Evolutionary conservation across 2,329 filamentous ascomycete genomes (phyloP).

Genomic region (Lachnellula suecica): DNA sequence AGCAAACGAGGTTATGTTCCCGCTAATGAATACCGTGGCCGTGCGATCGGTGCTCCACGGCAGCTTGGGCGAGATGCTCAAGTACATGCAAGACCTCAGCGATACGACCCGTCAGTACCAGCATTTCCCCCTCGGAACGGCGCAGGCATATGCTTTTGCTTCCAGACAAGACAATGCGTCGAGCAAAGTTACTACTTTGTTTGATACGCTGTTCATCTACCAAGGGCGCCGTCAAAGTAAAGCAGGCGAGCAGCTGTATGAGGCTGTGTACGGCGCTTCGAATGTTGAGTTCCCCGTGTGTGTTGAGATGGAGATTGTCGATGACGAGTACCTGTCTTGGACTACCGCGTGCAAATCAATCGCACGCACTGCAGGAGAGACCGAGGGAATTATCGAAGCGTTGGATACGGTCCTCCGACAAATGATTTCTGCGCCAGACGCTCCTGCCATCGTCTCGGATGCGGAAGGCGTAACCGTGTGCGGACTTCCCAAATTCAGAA

Average conservation of each 20-base stretch:
- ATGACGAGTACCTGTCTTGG: conserved; percentile 57
- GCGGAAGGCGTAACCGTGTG: conserved; percentile 60
- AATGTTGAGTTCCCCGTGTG: conserved; percentile 81
- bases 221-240: conserved; percentile 46
- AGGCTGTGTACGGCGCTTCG: conserved; percentile 48
- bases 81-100: conserved; percentile 71
- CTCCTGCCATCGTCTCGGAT: conserved; percentile 54
- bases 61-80: conserved; percentile 60
- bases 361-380: conserved; percentile 47
- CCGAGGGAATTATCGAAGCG: conserved; percentile 50
- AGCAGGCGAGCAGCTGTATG: conserved; percentile 21
- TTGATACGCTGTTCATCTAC: conserved; percentile 66
- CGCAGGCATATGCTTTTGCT: conserved; percentile 51
- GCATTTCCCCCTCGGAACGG: conserved; percentile 73
- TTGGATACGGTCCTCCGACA: conserved; percentile 60
- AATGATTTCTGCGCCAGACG: conserved; percentile 49
- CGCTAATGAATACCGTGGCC: conserved; percentile 88
- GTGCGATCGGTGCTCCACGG: conserved; percentile 74
- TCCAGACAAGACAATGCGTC: conserved; percentile 11
- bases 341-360: conserved; percentile 67
- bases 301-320: conserved; percentile 71
- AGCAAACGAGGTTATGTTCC: conserved; percentile 71
- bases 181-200: conserved; percentile 42
- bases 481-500: conserved; percentile 50
- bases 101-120: conserved; percentile 68